Conservation (phyloP, 2,329 filamentous ascomycete genomes). For the Pyrenochaeta sp. region DNA sequence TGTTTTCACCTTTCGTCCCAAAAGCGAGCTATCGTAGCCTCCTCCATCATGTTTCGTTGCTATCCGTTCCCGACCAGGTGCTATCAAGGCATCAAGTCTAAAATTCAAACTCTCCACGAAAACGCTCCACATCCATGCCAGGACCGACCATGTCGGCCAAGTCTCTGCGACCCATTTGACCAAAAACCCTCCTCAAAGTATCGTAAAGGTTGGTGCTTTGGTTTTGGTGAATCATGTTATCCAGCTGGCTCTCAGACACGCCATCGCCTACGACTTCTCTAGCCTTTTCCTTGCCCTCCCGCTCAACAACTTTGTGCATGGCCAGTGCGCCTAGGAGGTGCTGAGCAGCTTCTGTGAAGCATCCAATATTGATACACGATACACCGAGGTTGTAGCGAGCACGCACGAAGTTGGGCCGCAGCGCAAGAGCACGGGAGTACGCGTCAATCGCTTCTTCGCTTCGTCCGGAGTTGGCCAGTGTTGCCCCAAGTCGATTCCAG, state of each 20-base stretch:
- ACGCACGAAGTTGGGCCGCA: conserved; percentile 95
- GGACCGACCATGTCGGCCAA: conserved; percentile 85
- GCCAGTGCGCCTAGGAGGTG: conserved; percentile 90
- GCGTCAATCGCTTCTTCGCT: conserved; percentile 96
- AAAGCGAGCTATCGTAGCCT: conserved; percentile 24
- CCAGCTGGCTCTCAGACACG: conserved; percentile 75
- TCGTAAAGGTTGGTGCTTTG: conserved; percentile 97
- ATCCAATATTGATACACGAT: conserved; percentile 96
- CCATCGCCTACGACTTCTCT: conserved; percentile 74
- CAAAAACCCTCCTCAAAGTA: conserved; percentile 92
- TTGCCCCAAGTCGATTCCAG: conserved; percentile 96
- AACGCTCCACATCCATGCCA: conserved; percentile 88
- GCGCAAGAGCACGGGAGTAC: conserved; percentile 88
- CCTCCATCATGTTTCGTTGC: not conserved
- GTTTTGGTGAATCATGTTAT: conserved; percentile 92
- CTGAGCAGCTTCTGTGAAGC: conserved; percentile 89
- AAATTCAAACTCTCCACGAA: conserved; percentile 92
- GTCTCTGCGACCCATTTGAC: conserved; percentile 90
- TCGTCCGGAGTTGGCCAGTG: conserved; percentile 91
- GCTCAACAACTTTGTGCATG: conserved; percentile 95
- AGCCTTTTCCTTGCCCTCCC: conserved; percentile 81
- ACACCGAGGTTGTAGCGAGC: conserved; percentile 97
- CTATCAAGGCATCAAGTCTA: conserved; percentile 41
- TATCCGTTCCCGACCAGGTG: not conserved
- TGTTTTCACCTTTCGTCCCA: conserved; percentile 22